These are phyloP conservation scores for Pseudogymnoascus sp. DNA, from an alignment of 2,329 filamentous ascomycete genomes.

Conservation along the genomic window DNA sequence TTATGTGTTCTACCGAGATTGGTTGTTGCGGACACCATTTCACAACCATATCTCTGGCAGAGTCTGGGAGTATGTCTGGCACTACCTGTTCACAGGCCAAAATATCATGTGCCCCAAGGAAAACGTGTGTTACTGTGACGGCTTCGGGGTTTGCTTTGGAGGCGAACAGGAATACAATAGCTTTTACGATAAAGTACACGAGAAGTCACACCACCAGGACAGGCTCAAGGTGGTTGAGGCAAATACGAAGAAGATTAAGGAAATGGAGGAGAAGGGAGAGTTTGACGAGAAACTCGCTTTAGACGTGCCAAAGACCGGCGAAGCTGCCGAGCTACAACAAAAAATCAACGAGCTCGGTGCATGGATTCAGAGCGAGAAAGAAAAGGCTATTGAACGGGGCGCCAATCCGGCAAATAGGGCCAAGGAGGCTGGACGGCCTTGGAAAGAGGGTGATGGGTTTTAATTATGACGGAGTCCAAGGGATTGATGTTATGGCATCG, in stretches of 20 bases:
- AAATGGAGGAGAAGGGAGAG: conserved; percentile 11
- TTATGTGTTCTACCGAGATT: conserved; percentile 48
- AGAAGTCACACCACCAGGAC: neutral
- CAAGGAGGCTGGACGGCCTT: conserved; percentile 8
- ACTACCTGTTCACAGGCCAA: conserved; percentile 29
- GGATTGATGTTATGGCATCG: conserved; percentile 20
- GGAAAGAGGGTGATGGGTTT: conserved; percentile 11
- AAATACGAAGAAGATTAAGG: conserved; percentile 15
- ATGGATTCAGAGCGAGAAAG: conserved; percentile 1
- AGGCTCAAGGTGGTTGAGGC: conserved; percentile 5
- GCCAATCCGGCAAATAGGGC: conserved; percentile 2
- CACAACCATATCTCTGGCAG: conserved; percentile 47
- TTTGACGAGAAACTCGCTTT: conserved; percentile 1
- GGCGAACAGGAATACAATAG: conserved; percentile 20
- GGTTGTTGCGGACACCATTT: conserved; percentile 46
- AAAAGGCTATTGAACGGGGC: conserved; percentile 5
- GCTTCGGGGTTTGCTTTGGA: conserved; percentile 27
- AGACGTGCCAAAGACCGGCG: conserved; percentile 1
- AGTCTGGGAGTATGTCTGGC: conserved; percentile 58
- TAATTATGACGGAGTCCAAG: conserved; percentile 2
- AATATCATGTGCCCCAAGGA: conserved; percentile 21
- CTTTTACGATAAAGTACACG: conserved; percentile 16
- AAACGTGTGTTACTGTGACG: conserved; percentile 26
- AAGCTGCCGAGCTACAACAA: conserved; percentile 5
- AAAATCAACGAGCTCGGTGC: conserved; percentile 7